Evolutionary conservation across 1,284 basidiomycete species (phyloP).

Genomic region (Cystobasidium sp.): DNA sequence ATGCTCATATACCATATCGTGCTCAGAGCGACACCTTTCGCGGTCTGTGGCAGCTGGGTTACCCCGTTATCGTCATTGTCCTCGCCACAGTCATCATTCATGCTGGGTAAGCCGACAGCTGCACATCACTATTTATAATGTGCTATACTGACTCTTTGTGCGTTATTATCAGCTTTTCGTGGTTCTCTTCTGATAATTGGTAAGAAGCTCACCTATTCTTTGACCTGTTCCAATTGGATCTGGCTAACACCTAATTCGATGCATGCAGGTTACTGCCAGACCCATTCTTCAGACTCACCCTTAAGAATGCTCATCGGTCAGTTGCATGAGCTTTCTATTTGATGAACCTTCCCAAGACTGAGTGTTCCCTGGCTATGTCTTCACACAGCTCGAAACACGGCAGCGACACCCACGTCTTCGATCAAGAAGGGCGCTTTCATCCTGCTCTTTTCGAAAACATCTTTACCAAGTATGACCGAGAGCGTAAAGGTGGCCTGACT

Average conservation of each 20-base stretch:
- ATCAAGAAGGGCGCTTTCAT: slow-evolving; percentile 51
- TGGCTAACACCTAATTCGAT: neutral
- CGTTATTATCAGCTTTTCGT: slow-evolving; percentile 42
- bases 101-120: slow-evolving; percentile 47
- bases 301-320: slow-evolving; percentile 53
- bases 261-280: slow-evolving; percentile 49
- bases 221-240: too few relatives aligned
- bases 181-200: slow-evolving; percentile 42
- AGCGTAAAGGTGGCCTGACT: slow-evolving; percentile 49
- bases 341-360: neutral
- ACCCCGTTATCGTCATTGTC: slow-evolving; percentile 51
- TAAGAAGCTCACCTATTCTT: neutral
- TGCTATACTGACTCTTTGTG: too few relatives aligned
- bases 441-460: slow-evolving; percentile 50
- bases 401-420: slow-evolving; percentile 55
- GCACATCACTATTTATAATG: too few relatives aligned
- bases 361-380: neutral
- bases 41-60: slow-evolving; percentile 53
- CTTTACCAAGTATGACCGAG: slow-evolving; percentile 49
- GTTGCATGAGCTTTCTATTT: neutral
- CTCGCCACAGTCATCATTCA: slow-evolving; percentile 54
- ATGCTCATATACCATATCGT: neutral
- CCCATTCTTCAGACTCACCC: slow-evolving; percentile 53
- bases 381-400: slow-evolving; percentile 55
- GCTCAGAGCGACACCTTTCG: slow-evolving; percentile 50